Percentiles rank a stretch among this genome's conserved stretches.
Conservation (phyloP, 1,284 basidiomycete species). For the Hemileccinum hortonii region DNA sequence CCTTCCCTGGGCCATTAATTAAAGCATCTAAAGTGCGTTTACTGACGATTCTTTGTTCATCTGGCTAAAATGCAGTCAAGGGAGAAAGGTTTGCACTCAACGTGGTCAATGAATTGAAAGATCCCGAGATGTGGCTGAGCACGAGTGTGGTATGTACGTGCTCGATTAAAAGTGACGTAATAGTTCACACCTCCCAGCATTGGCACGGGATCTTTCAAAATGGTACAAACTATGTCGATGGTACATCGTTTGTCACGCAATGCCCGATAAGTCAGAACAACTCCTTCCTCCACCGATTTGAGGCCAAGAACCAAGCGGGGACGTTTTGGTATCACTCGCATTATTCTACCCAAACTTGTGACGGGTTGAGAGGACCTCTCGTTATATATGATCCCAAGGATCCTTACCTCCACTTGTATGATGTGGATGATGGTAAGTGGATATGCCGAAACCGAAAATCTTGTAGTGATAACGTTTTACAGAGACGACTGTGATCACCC, state of each 20-base stretch:
- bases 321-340: slow-evolving; percentile 44
- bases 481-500: slow-evolving; percentile 34
- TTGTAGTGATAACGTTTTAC: background rate
- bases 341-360: slow-evolving; percentile 32
- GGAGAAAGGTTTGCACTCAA: slow-evolving; percentile 26
- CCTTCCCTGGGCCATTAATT: slow-evolving; percentile 40
- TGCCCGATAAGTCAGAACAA: slow-evolving; percentile 44
- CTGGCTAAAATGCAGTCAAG: slow-evolving; percentile 37
- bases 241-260: slow-evolving; percentile 38
- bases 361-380: slow-evolving; percentile 28
- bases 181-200: slow-evolving; percentile 27
- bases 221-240: slow-evolving; percentile 27
- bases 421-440: slow-evolving; percentile 37
- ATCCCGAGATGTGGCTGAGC: slow-evolving; percentile 31
- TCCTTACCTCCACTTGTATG: slow-evolving; percentile 33
- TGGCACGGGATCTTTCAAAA: slow-evolving; percentile 38
- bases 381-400: slow-evolving; percentile 39
- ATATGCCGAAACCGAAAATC: background rate
- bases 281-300: slow-evolving; percentile 41
- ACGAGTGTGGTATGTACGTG: slow-evolving; percentile 31
- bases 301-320: slow-evolving; percentile 32
- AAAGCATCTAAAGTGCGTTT: slow-evolving; percentile 29
- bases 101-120: slow-evolving; percentile 31
- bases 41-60: background rate
- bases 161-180: slow-evolving; percentile 24